Conservation (phyloP, 805 yeast genomes). For the Wickerhamomyces pijperi region DNA sequence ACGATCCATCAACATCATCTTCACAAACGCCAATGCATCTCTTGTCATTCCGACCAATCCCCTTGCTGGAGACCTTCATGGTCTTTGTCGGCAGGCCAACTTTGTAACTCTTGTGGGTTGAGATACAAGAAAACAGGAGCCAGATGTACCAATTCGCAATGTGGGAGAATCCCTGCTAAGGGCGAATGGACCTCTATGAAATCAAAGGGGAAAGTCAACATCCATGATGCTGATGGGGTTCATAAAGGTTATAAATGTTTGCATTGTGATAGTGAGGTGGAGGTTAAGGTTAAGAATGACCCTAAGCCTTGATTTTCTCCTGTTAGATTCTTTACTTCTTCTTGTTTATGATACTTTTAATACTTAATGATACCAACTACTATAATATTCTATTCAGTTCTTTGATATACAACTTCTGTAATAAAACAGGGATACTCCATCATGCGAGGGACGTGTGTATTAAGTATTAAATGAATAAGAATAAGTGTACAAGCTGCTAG, state of each 20-base stretch:
- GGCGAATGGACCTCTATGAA: constrained; percentile 91
- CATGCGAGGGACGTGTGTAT: too few species aligned
- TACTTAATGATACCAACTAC: too few species aligned
- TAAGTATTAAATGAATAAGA: too few species aligned
- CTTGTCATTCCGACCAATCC: constrained; percentile 82
- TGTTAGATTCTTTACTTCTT: too few species aligned
- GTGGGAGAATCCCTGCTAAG: constrained; percentile 90
- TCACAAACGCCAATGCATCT: constrained; percentile 56
- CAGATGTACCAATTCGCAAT: constrained; percentile 63
- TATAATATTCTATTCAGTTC: too few species aligned
- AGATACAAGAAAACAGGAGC: constrained; percentile 92
- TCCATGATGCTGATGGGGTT: constrained; percentile 18
- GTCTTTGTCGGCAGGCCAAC: constrained; percentile 84
- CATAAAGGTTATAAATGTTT: constrained; percentile 38
- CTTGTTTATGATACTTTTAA: too few species aligned
- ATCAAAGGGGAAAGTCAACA: constrained; percentile 41
- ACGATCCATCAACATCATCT: constrained; percentile 18
- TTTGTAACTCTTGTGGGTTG: constrained; percentile 93
- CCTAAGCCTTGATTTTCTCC: not conserved
- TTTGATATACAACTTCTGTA: too few species aligned
- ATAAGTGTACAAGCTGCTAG: too few species aligned
- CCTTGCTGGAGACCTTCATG: constrained; percentile 99
- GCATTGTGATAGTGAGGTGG: constrained; percentile 48
- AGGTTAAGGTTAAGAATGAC: constrained; percentile 21
- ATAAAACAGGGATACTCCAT: too few species aligned